Evolutionary conservation across 2,329 filamentous ascomycete species (phyloP).

Genomic region (Claviceps lovelessii): DNA sequence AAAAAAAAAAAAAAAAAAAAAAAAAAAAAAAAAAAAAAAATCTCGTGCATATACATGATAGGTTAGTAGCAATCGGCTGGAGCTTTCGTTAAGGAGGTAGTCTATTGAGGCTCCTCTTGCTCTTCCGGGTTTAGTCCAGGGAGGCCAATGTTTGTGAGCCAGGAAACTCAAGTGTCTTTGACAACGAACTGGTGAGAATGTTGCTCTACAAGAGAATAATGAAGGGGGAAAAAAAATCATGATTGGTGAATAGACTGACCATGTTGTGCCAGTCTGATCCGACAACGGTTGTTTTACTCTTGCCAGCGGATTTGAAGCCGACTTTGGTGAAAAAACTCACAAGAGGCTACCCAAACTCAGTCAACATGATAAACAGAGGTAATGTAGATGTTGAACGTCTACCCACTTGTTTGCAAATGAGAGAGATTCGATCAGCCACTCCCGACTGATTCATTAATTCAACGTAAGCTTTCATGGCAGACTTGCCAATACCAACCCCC

Average conservation of each 20-base stretch:
- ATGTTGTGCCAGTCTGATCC: constrained; percentile 74
- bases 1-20: too few species aligned
- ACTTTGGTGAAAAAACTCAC: constrained; percentile 63
- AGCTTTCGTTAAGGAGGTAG: background rate
- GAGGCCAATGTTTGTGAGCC: background rate
- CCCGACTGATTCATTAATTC: constrained; percentile 59
- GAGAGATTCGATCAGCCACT: constrained; percentile 55
- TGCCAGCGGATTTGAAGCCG: constrained; percentile 55
- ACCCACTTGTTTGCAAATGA: constrained; percentile 50
- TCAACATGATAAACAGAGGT: background rate
- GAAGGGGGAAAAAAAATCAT: background rate
- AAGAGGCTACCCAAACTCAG: constrained; percentile 34
- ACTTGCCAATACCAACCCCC: constrained; percentile 56
- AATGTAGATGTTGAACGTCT: background rate
- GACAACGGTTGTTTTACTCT: constrained; percentile 56
- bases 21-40: too few species aligned
- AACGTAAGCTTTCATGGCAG: constrained; percentile 35
- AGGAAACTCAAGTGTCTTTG: constrained; percentile 1
- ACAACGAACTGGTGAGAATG: background rate
- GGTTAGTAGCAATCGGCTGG: background rate
- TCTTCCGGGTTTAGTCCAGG: background rate
- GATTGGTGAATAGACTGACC: constrained; percentile 32
- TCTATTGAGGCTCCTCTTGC: background rate
- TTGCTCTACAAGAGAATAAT: background rate
- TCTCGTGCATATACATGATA: background rate